These are phyloP conservation scores for Xylaria sp. DNA, from an alignment of 2,329 filamentous ascomycete species.

Conservation along the genomic window DNA sequence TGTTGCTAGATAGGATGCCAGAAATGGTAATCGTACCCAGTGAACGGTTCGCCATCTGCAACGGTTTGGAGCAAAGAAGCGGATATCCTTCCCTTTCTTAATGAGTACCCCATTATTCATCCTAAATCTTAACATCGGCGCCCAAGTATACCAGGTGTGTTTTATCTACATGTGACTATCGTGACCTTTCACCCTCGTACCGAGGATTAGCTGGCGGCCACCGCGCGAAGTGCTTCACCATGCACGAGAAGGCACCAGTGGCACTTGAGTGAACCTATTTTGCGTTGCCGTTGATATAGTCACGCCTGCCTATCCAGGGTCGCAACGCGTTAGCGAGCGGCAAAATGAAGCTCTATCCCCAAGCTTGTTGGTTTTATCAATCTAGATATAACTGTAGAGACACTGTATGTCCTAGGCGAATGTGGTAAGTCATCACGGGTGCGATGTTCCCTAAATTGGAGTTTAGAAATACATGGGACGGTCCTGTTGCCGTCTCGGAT, in stretches of 20 bases:
- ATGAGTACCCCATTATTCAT: neutral
- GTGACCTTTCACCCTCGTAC: neutral
- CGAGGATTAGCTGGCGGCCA: neutral
- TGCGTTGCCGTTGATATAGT: neutral
- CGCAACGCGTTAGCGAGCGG: neutral
- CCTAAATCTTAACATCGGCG: neutral
- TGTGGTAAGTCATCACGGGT: neutral
- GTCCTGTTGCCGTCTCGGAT: conserved; percentile 6
- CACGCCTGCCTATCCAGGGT: neutral
- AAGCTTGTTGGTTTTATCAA: neutral
- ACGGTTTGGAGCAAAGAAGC: neutral
- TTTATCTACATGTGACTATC: neutral
- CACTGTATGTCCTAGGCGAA: no score
- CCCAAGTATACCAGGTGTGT: neutral
- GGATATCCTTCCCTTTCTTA: neutral
- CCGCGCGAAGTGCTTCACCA: neutral
- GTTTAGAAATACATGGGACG: neutral
- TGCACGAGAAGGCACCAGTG: neutral
- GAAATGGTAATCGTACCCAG: neutral
- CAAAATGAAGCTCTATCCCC: neutral
- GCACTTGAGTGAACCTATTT: neutral
- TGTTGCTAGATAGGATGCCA: neutral
- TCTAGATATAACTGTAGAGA: neutral
- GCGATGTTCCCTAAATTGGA: no score
- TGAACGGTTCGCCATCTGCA: neutral